Evolutionary conservation across 1,284 basidiomycete genomes (phyloP).

Genomic region (Calocybe gambosa): DNA sequence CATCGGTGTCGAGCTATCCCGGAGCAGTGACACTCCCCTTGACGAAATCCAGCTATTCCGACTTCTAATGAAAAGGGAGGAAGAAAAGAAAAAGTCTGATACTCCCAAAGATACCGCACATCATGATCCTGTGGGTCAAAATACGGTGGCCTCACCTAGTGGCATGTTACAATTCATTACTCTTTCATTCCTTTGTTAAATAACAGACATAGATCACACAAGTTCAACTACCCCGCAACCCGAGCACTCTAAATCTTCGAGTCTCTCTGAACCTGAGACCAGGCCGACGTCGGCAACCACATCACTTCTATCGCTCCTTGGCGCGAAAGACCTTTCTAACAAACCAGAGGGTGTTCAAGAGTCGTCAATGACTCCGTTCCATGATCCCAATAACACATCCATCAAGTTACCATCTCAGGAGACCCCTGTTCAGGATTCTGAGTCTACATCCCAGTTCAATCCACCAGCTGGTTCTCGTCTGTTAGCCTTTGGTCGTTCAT

Average conservation of each 20-base stretch:
- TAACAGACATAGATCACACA: neutral
- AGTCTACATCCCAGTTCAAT: constrained; percentile 39
- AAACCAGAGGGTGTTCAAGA: constrained; percentile 1
- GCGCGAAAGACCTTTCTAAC: constrained; percentile 5
- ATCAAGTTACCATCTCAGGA: constrained; percentile 9
- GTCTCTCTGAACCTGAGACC: constrained; percentile 8
- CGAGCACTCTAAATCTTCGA: neutral
- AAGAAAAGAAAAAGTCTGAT: constrained; percentile 58
- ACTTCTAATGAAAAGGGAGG: constrained; percentile 78
- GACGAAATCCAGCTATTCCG: constrained; percentile 88
- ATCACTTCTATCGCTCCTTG: constrained; percentile 11
- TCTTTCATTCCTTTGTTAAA: neutral
- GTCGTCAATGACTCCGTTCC: neutral
- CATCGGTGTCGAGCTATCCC: constrained; percentile 10
- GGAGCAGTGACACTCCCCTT: constrained; percentile 36
- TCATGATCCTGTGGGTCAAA: neutral
- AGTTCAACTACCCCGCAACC: constrained; percentile 3
- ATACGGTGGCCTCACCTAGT: neutral
- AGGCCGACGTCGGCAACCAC: constrained; percentile 4
- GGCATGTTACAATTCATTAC: neutral
- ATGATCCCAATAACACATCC: neutral
- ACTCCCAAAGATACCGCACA: constrained; percentile 7
- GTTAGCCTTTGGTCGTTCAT: constrained; percentile 56
- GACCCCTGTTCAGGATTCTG: constrained; percentile 6
- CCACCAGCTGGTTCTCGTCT: constrained; percentile 67